A percentile compares a stretch with the other conserved stretches of the same genome.
Conservation (phyloP, 2,329 filamentous ascomycete genomes). For the Atkinsonella hypoxylon region DNA sequence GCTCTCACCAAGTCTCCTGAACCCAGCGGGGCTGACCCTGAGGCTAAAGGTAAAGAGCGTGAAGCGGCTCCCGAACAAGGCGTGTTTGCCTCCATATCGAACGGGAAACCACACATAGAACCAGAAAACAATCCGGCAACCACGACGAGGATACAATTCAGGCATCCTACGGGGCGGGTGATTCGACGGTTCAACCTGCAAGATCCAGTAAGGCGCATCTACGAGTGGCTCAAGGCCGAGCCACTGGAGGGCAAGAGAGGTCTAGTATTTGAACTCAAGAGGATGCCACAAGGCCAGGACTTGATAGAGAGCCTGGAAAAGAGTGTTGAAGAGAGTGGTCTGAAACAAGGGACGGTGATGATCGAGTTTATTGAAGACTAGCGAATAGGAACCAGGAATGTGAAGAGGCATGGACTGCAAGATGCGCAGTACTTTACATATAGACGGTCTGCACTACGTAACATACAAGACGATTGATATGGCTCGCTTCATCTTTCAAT, state of each 20-base stretch:
- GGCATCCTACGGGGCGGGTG: constrained; percentile 70
- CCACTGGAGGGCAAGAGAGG: constrained; percentile 71
- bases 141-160: constrained; percentile 85
- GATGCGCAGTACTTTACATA: not conserved
- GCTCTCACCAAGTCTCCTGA: constrained; percentile 60
- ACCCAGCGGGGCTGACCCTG: constrained; percentile 9
- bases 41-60: constrained; percentile 35
- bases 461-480: not conserved
- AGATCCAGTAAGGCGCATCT: constrained; percentile 72
- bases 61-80: constrained; percentile 27
- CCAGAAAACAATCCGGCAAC: constrained; percentile 58
- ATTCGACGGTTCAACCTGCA: constrained; percentile 72
- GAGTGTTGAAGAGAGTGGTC: constrained; percentile 66
- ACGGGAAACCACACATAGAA: constrained; percentile 62
- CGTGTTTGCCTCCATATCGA: constrained; percentile 60
- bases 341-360: constrained; percentile 93
- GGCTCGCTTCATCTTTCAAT: not conserved
- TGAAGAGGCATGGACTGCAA: not conserved
- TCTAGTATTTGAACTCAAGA: constrained; percentile 74
- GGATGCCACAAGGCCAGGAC: constrained; percentile 67
- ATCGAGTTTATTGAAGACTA: constrained; percentile 68
- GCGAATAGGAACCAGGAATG: not conserved
- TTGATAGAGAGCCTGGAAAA: constrained; percentile 63
- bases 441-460: not conserved
- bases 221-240: constrained; percentile 91